Base-by-base conservation (phyloP, 768 basidiomycete species). In the Rhodotorula graminis region DNA sequence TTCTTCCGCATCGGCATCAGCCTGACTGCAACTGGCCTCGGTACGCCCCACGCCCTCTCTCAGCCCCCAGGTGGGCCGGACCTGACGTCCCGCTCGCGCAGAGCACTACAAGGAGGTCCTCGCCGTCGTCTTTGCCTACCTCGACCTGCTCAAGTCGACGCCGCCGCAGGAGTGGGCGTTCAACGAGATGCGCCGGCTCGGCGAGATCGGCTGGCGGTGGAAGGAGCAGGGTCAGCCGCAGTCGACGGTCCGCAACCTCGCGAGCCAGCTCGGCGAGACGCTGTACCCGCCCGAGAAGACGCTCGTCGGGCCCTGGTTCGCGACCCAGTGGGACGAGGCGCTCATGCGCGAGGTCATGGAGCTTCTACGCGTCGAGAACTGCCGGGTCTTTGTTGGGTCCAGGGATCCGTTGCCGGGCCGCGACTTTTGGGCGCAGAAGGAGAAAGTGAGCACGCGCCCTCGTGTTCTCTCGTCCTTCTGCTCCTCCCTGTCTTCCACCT, bases 1-100 rank as follows among this genome's bases (percentile, higher is more conserved):
- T 88, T 90, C 84, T 90, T 95, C 82, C 92, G 90, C 78, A 81
- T 90, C 44, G 89, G 87, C 2, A 83, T 89, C 42, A 82, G 89
- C 77, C 81, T 98, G 73, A 94, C 95, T 0, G 85, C 86, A 42
- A 86, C 89, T 67, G 94, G 94, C 8, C 89, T 93, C 70, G 16
- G 42, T 65, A 11, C 11, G 47, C 44, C 23, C 1, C 2, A 2
- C 0, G 15, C 8, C 14, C 33, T 5, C 23, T 15, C 25, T 4
- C 25, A 3, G 9, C 6, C 21, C 47, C 37, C 9, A 5, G 37
- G 9, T 37, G 37, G 9, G 37, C 44, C 5, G 12, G 11, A 12
- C 44, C 29, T 40, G 27, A 19, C 47, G 10, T 1, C 3, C 25
- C 27, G 37, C 33, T 1, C 21, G 42, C 16, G 44, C 25, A 93